phyloP scores from a whole-genome alignment of 2,329 filamentous ascomycete genomes.

The Coniella vitis region DNA sequence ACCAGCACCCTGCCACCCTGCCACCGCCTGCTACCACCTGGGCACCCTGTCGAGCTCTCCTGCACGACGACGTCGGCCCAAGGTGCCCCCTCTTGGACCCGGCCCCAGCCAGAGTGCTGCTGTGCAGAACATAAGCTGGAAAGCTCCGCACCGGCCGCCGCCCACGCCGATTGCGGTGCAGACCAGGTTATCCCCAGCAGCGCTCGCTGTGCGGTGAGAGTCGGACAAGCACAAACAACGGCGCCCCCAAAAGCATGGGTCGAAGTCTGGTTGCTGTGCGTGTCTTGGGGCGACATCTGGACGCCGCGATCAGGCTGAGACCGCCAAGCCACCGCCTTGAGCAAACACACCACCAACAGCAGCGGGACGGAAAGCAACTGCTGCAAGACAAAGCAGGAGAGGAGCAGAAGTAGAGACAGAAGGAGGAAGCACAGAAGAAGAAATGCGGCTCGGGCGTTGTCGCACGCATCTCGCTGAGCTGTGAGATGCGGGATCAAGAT shows the following conservation, averaged over 20 bases:
- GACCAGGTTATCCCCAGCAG: too few species aligned
- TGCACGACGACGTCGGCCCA: conserved; percentile 14
- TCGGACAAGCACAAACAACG: too few species aligned
- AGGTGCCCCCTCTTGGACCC: not conserved
- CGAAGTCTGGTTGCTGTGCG: too few species aligned
- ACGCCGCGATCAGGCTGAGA: too few species aligned
- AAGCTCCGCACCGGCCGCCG: not conserved
- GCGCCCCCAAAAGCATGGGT: not conserved
- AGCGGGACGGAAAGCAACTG: too few species aligned
- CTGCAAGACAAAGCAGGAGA: not conserved
- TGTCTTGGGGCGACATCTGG: too few species aligned
- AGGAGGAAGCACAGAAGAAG: not conserved
- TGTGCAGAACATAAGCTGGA: conserved; percentile 2
- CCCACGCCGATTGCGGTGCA: conserved; percentile 5
- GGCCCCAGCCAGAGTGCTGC: not conserved
- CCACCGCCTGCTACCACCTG: not conserved
- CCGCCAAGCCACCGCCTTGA: too few species aligned
- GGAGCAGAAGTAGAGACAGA: not conserved
- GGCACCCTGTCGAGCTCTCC: not conserved
- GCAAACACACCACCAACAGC: too few species aligned
- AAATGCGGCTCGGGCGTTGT: not conserved
- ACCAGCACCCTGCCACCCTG: not conserved
- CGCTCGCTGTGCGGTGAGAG: not conserved
- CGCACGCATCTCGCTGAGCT: not conserved
- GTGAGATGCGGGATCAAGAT: not conserved